phyloP scores from a whole-genome alignment of 2,329 filamentous ascomycete species.

The Hortaea werneckii region DNA sequence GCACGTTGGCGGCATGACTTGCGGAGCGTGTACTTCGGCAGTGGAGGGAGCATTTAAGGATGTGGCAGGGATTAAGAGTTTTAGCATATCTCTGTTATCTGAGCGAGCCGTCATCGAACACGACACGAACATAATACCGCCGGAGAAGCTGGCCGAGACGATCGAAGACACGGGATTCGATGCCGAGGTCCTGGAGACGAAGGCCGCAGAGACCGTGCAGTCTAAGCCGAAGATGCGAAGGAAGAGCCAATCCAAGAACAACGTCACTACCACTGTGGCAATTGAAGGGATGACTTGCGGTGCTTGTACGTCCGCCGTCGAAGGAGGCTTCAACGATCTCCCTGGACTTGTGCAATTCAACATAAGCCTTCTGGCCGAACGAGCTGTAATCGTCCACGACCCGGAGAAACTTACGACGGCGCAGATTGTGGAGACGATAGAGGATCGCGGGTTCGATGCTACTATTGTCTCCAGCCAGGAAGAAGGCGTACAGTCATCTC shows the following conservation, averaged over 20 bases:
- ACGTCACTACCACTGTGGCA: constrained; percentile 68
- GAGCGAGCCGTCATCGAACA: constrained; percentile 92
- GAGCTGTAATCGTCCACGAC: constrained; percentile 80
- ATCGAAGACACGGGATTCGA: constrained; percentile 92
- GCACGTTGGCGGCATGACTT: constrained; percentile 76
- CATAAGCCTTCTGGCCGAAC: constrained; percentile 85
- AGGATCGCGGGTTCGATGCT: constrained; percentile 83
- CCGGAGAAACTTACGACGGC: constrained; percentile 58
- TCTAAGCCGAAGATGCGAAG: constrained; percentile 21
- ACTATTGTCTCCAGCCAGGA: constrained; percentile 64
- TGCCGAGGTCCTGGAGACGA: constrained; percentile 68
- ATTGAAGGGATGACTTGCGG: constrained; percentile 98
- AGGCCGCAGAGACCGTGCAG: constrained; percentile 32
- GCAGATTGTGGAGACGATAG: constrained; percentile 71
- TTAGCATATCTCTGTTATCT: constrained; percentile 90
- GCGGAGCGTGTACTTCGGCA: constrained; percentile 90
- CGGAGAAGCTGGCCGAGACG: constrained; percentile 68
- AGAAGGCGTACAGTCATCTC: constrained; percentile 47
- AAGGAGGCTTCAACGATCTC: constrained; percentile 66
- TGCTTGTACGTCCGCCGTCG: constrained; percentile 85
- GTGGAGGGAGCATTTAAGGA: constrained; percentile 84
- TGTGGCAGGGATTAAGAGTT: constrained; percentile 69
- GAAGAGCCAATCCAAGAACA: constrained; percentile 24
- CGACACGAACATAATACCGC: constrained; percentile 61
- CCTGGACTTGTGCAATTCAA: constrained; percentile 82